Evolutionary conservation across 1,284 basidiomycete species (phyloP), one percentile per base, ranked within the genome.

Genomic region (Ustilago tritici): DNA sequence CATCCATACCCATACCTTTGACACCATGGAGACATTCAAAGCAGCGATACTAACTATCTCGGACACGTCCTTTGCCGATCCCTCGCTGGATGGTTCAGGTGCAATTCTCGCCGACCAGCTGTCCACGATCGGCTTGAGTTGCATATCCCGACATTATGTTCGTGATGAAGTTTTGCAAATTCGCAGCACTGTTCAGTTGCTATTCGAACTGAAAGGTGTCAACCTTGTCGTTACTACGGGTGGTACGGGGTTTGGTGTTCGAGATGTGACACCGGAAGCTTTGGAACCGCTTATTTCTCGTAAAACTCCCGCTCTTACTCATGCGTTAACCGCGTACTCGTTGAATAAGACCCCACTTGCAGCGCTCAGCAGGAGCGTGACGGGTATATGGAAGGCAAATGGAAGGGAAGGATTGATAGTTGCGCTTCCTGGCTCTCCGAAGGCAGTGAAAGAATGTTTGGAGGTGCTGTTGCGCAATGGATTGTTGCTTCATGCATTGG

Each of bases 221-320:
- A 58, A 75, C 6, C 57, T 83, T 28, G 67, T 83, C 31, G 87
- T 95, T 66, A 93, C 93, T 4, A 93, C 92, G 0, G 94, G 94
- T 11, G 94, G 94, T 2, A 95, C 94, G 0, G 94, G 94, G 5
- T 94, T 95, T 82, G 92, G 93, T 2, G 87, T 89, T 38, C 88
- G 92, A 67, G 94, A 95, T 86, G 87, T 88, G 43, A 95, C 93
- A 6, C 93, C 93, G 46, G 93, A 95, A 89, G 92, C 93, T 0
- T 88, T 95, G 55, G 86, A 88, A 12, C 90, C 91, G 0, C 87
- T 95, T 19, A 89, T 95, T 38, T 90, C 92, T 67, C 90, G 92
- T 5, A 89, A 90, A 53, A 93, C 93, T 1, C 88, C 93, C 0
- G 93, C 93, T 2, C 87, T 95, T n/a, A 91, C 93, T 0, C 92